These are phyloP conservation scores for Parathielavia hyrcaniae DNA, from an alignment of 495 filamentous ascomycete genomes.

Conservation along the genomic window DNA sequence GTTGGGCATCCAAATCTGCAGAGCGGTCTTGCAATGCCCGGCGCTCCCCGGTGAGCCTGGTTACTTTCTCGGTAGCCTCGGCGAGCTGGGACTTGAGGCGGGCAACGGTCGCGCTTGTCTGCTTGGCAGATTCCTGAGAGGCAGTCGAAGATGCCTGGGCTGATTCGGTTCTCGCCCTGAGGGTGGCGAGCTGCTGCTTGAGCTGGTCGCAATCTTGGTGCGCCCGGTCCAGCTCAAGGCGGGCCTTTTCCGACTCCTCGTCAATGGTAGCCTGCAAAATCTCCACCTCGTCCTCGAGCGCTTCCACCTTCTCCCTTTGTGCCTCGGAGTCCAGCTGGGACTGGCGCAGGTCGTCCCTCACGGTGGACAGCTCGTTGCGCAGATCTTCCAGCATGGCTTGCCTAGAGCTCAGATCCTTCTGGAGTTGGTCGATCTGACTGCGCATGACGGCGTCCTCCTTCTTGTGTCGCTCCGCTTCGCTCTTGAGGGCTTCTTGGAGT, in stretches of 20 bases:
- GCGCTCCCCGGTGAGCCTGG: conserved; percentile 49
- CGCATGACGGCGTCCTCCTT: conserved; percentile 36
- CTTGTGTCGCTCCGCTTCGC: conserved; percentile 41
- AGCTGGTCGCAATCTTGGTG: conserved; percentile 48
- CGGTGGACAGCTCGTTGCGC: conserved; percentile 46
- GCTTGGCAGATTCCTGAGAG: conserved; percentile 27
- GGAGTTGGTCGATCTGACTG: conserved; percentile 44
- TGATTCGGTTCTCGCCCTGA: conserved; percentile 20
- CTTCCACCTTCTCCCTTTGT: conserved; percentile 61
- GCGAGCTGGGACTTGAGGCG: conserved; percentile 32
- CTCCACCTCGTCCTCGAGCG: conserved; percentile 75
- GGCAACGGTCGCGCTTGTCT: conserved; percentile 25
- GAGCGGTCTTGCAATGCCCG: conserved; percentile 59
- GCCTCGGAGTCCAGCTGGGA: conserved; percentile 57
- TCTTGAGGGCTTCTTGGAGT: conserved; percentile 49
- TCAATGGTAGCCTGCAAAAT: conserved; percentile 67
- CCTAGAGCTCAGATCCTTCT: conserved; percentile 39
- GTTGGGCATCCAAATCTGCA: conserved; percentile 53
- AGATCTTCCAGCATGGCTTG: conserved; percentile 40
- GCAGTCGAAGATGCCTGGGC: conserved; percentile 21
- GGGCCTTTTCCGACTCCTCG: conserved; percentile 67
- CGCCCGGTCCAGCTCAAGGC: conserved; percentile 45
- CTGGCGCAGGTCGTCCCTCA: conserved; percentile 62
- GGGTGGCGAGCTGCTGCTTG: conserved; percentile 42
- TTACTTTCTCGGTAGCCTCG: conserved; percentile 32